Conservation (phyloP, 495 filamentous ascomycete species). For the Friedmanniomyces endolithicus region DNA sequence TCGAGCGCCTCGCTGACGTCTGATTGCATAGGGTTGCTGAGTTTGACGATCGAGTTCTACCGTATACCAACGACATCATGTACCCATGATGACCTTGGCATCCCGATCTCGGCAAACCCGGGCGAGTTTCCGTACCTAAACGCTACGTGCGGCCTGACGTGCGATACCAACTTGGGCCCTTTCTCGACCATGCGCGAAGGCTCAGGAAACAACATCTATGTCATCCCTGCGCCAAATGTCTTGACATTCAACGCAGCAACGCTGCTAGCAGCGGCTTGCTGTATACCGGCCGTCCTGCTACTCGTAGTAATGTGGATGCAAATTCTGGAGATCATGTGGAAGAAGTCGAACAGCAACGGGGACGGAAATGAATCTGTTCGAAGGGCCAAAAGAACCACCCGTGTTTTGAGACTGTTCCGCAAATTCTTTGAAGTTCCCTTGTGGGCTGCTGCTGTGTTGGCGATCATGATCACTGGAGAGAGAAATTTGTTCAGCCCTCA, state of each 20-base stretch:
- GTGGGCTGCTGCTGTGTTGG: slow-evolving; percentile 41
- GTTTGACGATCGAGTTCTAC: slow-evolving; percentile 48
- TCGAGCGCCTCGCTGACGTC: slow-evolving; percentile 6
- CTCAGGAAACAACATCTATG: slow-evolving; percentile 42
- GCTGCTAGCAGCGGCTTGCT: slow-evolving; percentile 46
- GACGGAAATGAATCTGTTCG: neutral
- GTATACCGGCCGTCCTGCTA: slow-evolving; percentile 45
- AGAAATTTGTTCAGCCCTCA: slow-evolving; percentile 44
- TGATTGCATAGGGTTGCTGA: slow-evolving; percentile 35
- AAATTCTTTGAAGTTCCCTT: slow-evolving; percentile 41
- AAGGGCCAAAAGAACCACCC: slow-evolving; percentile 28
- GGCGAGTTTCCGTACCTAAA: slow-evolving; percentile 30
- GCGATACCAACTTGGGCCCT: slow-evolving; percentile 32
- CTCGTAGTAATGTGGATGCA: slow-evolving; percentile 47
- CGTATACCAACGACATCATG: slow-evolving; percentile 34
- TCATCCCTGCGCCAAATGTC: slow-evolving; percentile 40
- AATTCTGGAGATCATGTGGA: slow-evolving; percentile 37
- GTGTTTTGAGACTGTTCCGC: slow-evolving; percentile 34
- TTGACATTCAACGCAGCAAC: slow-evolving; percentile 43
- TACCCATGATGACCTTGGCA: slow-evolving; percentile 30
- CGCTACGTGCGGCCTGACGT: slow-evolving; percentile 33
- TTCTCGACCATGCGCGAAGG: slow-evolving; percentile 37
- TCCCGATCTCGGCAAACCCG: slow-evolving; percentile 24
- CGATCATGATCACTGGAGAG: slow-evolving; percentile 44
- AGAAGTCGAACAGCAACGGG: slow-evolving; percentile 35